Conservation (phyloP, 768 basidiomycete species). For the Suillus lakei region DNA sequence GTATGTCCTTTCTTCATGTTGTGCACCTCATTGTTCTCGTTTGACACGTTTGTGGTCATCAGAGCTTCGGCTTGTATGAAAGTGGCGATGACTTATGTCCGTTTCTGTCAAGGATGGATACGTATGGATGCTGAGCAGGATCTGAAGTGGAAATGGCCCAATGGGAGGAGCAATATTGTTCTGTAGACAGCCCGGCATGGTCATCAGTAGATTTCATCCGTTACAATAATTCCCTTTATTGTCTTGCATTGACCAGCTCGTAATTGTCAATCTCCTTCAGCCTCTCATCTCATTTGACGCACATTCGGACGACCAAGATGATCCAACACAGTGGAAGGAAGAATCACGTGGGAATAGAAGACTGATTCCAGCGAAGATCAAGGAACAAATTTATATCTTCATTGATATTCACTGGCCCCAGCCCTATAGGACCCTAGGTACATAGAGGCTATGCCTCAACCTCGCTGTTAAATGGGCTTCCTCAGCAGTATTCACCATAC, state of each 20-base stretch:
- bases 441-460: too few species aligned
- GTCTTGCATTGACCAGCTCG: not conserved
- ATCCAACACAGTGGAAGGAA: too few species aligned
- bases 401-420: too few species aligned
- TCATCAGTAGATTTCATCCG: not conserved
- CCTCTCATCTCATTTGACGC: too few species aligned
- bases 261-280: not conserved
- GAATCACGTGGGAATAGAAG: too few species aligned
- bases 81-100: not conserved
- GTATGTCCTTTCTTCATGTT: not conserved
- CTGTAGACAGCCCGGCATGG: not conserved
- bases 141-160: not conserved
- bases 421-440: too few species aligned
- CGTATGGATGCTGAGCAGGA: not conserved
- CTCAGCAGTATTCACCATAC: too few species aligned
- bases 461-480: too few species aligned
- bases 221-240: not conserved
- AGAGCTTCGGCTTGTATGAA: not conserved
- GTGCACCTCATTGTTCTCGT: not conserved
- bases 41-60: not conserved
- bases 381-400: too few species aligned
- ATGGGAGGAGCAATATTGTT: not conserved
- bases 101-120: not conserved
- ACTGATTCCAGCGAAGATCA: too few species aligned
- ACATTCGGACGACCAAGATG: too few species aligned